Evolutionary conservation across 148 eudicot genomes (phyloP).

Genomic region (Fagopyrum tataricum): DNA sequence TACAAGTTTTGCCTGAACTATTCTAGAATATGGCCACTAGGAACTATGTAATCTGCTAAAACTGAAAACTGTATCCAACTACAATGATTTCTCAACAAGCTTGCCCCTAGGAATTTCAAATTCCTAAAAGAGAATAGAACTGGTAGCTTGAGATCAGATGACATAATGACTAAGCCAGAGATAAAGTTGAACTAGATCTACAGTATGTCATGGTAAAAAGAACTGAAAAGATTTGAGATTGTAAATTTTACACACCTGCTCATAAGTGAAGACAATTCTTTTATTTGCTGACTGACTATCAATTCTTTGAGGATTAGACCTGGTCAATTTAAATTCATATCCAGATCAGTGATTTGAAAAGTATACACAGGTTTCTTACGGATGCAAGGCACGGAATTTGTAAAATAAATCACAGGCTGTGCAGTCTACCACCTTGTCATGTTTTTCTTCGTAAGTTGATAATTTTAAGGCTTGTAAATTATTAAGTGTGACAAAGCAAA

Average conservation of each 20-base stretch:
- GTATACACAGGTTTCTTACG: background rate
- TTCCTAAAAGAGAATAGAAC: background rate
- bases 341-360: background rate
- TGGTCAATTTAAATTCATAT: slow-evolving; percentile 22
- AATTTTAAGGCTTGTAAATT: background rate
- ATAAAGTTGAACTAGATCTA: background rate
- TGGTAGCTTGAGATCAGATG: background rate
- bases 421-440: background rate
- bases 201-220: background rate
- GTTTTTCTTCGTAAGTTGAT: background rate
- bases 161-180: background rate
- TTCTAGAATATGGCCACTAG: background rate
- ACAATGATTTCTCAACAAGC: background rate
- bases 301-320: slow-evolving; percentile 93
- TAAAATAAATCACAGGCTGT: background rate
- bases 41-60: background rate
- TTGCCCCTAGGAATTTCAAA: background rate
- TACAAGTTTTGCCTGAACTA: background rate
- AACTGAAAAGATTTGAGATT: background rate
- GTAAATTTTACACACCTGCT: slow-evolving; percentile 55
- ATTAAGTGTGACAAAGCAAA: background rate
- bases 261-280: slow-evolving; percentile 83
- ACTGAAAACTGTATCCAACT: background rate
- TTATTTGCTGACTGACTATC: slow-evolving; percentile 77
- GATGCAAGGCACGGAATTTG: background rate